Evolutionary conservation across 345 rosid species (phyloP), one percentile per base, ranked within the genome.

Genomic region (Geranium rotundifolium): DNA sequence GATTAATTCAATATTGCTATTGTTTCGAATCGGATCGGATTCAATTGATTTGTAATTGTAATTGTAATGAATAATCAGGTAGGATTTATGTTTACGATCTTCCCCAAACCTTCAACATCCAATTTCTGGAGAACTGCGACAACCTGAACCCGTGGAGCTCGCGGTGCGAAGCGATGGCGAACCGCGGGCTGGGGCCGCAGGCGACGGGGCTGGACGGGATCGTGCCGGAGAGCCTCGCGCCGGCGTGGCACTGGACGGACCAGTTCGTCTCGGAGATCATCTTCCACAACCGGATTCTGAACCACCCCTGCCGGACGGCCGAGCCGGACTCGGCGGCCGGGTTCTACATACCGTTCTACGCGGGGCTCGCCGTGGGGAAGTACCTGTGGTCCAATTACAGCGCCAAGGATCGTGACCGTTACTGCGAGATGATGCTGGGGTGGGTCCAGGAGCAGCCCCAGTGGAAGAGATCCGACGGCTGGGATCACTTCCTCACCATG

Each of bases 401-500:
- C 19, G 76, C 90, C n/a, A 60, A 57, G 18, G 89, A 85, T 56
- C 95, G 97, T 13, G 99, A 95, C 70, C 69, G 71, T 19, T 85
- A 82, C 68, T 95, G 99, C 74, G 73, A 66, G 65, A 64, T 64
- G 82, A 84, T 88, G 86, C 61, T 82, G 41, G 66, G 61, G 54
- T 90, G 95, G 97, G 71, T 90, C n/a, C 72, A 67, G 7, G 73
- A 73, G 58, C 99, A 95, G 31, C 85, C 79, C 16, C 74, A 80
- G 23, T 95, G 75, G 81, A 76, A 65, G 58, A 74, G 66, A 77
- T 90, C 97, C 1, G 65, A 77, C 69, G 99, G 97, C 8, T 88
- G 99, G 99, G 82, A 95, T 85, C 99, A 95, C 63, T 95, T 90
- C 69, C 60, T 90, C 37, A 80, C 91, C 5, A 86, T 90, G 97